Base-by-base conservation (phyloP, 108 stramenopile species). In the Parmales sp. region DNA sequence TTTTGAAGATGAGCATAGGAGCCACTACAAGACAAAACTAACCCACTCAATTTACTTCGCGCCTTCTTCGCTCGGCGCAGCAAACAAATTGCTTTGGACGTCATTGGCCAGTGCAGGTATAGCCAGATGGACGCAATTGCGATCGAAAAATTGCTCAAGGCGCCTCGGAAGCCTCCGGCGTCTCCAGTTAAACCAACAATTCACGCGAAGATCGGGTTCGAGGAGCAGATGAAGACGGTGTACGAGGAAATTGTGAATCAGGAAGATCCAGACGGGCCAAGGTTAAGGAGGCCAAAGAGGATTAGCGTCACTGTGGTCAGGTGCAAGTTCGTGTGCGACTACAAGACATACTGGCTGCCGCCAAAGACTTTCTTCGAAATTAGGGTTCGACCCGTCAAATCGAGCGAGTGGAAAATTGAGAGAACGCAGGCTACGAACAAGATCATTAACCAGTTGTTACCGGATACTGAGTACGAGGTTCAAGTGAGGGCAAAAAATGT, bases 201-300 rank as follows among this genome's bases (percentile, higher is more conserved):
- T 11, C 36, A 34, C 36, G 54, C 54, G 31, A 60, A 60, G 54
- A 60, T 60, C 36, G 54, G 54, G 29, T 60, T 34, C 28, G 54
- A 60, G 28, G 54, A 60, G 29, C 54, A 60, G 13, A 18, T 60
- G 0, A 60, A 60, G 54, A 60, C 54, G 26, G 54, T 60, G 3
- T 60, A 60, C 28, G 54, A 60, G 2, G 54, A 60, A 34, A 34
- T 60, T 60, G 54, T 60, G 3, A 60, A 60, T 29, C 54, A 28
- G 2, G 54, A 60, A 34, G 54, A 60, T 0, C 28, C 28, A 20
- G 54, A 60, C 28, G 54, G 54, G 5, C 54, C 54, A 20, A 60
- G 18, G 54, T 34, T 60, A 34, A 60, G 31, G 54, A 60, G 20
- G 54, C 31, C 54, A 16, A 60, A 20, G 54, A 60, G 54, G 54